Evolutionary conservation across 495 filamentous ascomycete species (phyloP).

Genomic region (Astrocystis sublimbata): DNA sequence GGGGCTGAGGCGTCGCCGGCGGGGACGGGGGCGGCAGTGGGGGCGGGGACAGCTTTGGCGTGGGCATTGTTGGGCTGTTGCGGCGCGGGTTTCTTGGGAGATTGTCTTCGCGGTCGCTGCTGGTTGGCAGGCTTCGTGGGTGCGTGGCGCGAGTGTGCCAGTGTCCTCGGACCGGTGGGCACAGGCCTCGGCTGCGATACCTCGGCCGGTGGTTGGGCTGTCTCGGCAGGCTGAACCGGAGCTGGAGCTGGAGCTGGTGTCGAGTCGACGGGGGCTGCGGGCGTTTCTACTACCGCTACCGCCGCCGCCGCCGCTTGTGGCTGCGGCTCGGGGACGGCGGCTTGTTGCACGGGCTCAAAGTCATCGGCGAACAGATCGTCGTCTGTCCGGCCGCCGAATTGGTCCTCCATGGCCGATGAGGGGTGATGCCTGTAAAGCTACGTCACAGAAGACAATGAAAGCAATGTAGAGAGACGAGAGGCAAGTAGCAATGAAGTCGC

Average conservation of each 20-base stretch:
- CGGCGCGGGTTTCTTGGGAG: slow-evolving; percentile 21
- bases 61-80: slow-evolving; percentile 11
- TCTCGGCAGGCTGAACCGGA: slow-evolving; percentile 1
- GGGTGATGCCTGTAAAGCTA: not conserved
- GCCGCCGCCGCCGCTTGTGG: slow-evolving; percentile 6
- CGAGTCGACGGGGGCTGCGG: not conserved
- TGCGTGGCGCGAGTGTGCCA: slow-evolving; percentile 46
- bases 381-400: slow-evolving; percentile 53
- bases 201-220: not conserved
- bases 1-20: slow-evolving; percentile 2
- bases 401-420: slow-evolving; percentile 40
- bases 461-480: no score
- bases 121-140: slow-evolving; percentile 26
- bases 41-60: not conserved
- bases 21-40: slow-evolving; percentile 5
- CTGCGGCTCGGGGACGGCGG: slow-evolving; percentile 3
- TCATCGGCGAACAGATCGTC: slow-evolving; percentile 55
- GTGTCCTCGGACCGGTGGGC: slow-evolving; percentile 21
- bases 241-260: not conserved
- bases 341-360: slow-evolving; percentile 45
- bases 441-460: not conserved
- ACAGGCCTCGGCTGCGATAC: slow-evolving; percentile 3
- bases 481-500: not conserved
- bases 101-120: slow-evolving; percentile 26
- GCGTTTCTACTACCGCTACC: no score